Base-by-base conservation (phyloP, 2,329 filamentous ascomycete genomes). In the Thielaviopsis euricoi region DNA sequence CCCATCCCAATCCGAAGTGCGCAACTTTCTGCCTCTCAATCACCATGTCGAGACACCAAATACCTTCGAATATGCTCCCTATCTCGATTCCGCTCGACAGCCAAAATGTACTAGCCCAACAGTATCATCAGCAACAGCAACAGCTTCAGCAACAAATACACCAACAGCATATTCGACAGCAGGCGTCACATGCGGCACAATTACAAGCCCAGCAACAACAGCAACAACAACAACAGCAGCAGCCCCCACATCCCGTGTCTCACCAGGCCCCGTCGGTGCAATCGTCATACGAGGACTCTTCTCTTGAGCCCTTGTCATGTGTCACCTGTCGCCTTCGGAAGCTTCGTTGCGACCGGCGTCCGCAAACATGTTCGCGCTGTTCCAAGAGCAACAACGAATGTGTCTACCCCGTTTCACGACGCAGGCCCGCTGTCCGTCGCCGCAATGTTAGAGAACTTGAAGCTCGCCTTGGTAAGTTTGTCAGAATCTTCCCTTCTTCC, bases 401-500 rank as follows among this genome's bases (percentile, higher is more conserved):
- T 70, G 78, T 86, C 58, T 96, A 95, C 69, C 90, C 94, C 61
- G 88, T 94, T 71, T 86, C 89, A 58, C 79, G 89, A 66, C 84
- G 88, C 71, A 95, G 95, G 73, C 87, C 88, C 58, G 86, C 88
- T 4, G 85, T 87, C 21, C 95, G 94, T 73, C 78, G 89, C 65
- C 83, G 87, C 63, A 95, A 95, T 69, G 90, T 95, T 61, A 93
- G 87, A 72, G 85, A 93, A 67, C 74, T 96, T 59, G 91, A 96
- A 70, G 88, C 88, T 62, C 80, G 91, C 66, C 73, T 96, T 67
- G 86, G 87, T 93, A 80, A 63, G 74, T 48, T 23, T 43, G 2
- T 55, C 10, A n/a, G n/a, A n/a, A n/a, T n/a, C 26, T 26, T 52
- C 17, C 7, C 48, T 43, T 50, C 23, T 46, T 13, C 25, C 43